phyloP scores from a whole-genome alignment of 2,329 filamentous ascomycete species.

The Trichoderma sp. region DNA sequence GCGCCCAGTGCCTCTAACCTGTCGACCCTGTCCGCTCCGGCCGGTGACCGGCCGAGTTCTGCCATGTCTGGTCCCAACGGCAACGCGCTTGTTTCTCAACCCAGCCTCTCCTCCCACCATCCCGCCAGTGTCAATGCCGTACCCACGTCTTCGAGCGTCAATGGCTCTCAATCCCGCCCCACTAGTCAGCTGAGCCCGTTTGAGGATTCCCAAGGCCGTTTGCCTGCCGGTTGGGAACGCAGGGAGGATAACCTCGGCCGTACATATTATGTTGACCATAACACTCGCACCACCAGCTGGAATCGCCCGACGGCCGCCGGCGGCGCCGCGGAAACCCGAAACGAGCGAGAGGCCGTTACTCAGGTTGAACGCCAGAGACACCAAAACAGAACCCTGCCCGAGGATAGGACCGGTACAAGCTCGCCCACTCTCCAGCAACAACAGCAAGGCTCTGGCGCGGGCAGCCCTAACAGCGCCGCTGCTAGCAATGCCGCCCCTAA shows the following conservation, averaged over 20 bases:
- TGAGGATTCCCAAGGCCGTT: slow-evolving; percentile 88
- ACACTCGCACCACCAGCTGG: slow-evolving; percentile 96
- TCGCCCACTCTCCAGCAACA: slow-evolving; percentile 73
- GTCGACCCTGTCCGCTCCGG: slow-evolving; percentile 43
- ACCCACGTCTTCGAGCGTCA: slow-evolving; percentile 27
- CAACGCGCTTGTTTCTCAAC: slow-evolving; percentile 39
- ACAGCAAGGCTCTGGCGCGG: slow-evolving; percentile 42
- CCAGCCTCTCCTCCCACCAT: slow-evolving; percentile 42
- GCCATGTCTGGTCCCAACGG: slow-evolving; percentile 51
- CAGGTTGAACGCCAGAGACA: slow-evolving; percentile 90
- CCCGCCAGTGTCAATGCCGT: slow-evolving; percentile 47
- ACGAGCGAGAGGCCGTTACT: slow-evolving; percentile 82
- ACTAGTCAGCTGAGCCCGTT: slow-evolving; percentile 73
- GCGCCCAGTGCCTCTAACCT: slow-evolving; percentile 43
- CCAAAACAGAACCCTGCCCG: slow-evolving; percentile 91
- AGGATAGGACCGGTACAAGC: slow-evolving; percentile 89
- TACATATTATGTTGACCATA: slow-evolving; percentile 98
- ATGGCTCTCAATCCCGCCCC: slow-evolving; percentile 34
- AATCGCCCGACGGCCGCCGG: slow-evolving; percentile 80
- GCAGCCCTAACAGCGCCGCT: slow-evolving; percentile 26
- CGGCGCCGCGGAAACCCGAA: slow-evolving; percentile 66
- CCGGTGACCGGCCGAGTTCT: slow-evolving; percentile 49
- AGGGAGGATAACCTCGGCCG: slow-evolving; percentile 91
- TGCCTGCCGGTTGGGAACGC: slow-evolving; percentile 93
- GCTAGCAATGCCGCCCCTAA: slow-evolving; percentile 35